Evolutionary conservation across 2,329 filamentous ascomycete species (phyloP), one percentile per base, ranked within the genome.

Genomic region (Acephala macrosclerotiorum): DNA sequence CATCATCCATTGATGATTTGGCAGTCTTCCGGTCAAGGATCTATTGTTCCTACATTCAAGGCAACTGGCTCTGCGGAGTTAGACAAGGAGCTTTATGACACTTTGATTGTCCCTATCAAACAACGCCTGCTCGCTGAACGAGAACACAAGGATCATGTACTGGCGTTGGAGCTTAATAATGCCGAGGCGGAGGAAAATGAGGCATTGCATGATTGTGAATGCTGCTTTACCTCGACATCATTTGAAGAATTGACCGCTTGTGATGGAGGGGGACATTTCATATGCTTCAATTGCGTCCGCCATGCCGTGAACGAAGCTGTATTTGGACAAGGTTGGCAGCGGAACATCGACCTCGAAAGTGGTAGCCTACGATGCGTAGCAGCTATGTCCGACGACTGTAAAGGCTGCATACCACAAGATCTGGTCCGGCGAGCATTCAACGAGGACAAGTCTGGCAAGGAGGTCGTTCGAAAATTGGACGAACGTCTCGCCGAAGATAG

Each of bases 241-340:
- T 93, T 94, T 68, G 91, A 95, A 76, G 87, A 92, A 73, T 85
- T 94, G 65, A 88, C 91, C 0, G 85, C 87, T n/a, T 96, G 92
- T 80, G 86, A 86, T 74, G 78, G 82, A 36, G 83, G 86, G 2
- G 89, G 87, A 1, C 92, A 96, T 79, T 86, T 92, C 75, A 84
- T 95, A 62, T 96, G 92, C 79, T 90, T 94, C 78, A 87, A 87
- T 55, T 98, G 96, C 78, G 89, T 98, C 59, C 90, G 90, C 69
- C 88, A 91, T 70, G 90, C 94, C 12, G 85, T 95, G 66, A 91
- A 90, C 58, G 95, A 98, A 76, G 94, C 94, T 1, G 82, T 98
- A 0, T 98, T 97, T 76, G 96, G 96, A 0, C 96, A 98, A 77
- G 93, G 93, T 60, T 97, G 95, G 93, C 87, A 88, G 58, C 89